Evolutionary conservation across 176 grass and related monocot species (phyloP).

Genomic region (Musa beccarii): DNA sequence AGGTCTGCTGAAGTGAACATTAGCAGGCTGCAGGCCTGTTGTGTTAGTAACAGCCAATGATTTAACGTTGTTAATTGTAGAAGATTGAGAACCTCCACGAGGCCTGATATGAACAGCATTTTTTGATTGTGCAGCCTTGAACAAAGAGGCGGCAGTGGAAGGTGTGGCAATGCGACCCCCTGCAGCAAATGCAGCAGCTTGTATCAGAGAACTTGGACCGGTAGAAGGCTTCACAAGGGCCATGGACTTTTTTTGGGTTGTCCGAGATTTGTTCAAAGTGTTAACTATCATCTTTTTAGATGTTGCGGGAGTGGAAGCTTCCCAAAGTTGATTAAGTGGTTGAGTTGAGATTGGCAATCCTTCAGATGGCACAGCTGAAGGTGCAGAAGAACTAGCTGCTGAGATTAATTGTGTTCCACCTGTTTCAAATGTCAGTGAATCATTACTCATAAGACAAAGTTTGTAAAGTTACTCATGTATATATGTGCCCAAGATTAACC

Average conservation of each 20-base stretch:
- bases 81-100: conserved; percentile 26
- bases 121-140: conserved; percentile 73
- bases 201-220: conserved; percentile 34
- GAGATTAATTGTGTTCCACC: background rate
- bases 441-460: background rate
- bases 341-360: conserved; percentile 14
- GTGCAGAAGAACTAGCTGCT: conserved; percentile 1
- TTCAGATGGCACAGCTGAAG: conserved; percentile 17
- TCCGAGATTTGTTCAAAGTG: conserved; percentile 31
- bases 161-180: conserved; percentile 64
- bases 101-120: conserved; percentile 61
- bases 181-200: conserved; percentile 73
- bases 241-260: conserved; percentile 25
- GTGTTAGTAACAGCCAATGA: conserved; percentile 10
- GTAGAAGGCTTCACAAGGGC: background rate
- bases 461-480: too few relatives aligned
- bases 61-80: conserved; percentile 25
- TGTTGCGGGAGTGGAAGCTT: background rate
- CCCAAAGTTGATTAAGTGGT: conserved; percentile 18
- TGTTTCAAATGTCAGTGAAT: background rate
- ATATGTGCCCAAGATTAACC: background rate
- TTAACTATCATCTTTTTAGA: conserved; percentile 21
- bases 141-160: conserved; percentile 30
- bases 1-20: conserved; percentile 5
- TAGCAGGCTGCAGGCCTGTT: conserved; percentile 23